phyloP scores from a whole-genome alignment of 164 flowering plant genomes.

The Dillenia suffruticosa region DNA sequence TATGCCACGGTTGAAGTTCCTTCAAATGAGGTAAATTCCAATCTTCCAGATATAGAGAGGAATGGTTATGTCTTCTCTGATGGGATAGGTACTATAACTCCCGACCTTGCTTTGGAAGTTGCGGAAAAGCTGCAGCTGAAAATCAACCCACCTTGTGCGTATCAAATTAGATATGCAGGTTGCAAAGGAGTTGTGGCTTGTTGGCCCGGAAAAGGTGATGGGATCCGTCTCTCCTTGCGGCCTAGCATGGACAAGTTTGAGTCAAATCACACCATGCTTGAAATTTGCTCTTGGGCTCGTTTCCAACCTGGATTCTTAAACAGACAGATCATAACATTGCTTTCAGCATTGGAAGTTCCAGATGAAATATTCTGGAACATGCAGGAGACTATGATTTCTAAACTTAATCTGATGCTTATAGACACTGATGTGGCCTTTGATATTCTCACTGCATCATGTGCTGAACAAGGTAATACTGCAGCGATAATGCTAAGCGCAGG shows the following conservation, averaged over 20 bases:
- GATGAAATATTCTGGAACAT: constrained; percentile 67
- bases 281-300: constrained; percentile 86
- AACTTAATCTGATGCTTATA: constrained; percentile 51
- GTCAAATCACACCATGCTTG: constrained; percentile 64
- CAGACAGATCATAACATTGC: constrained; percentile 78
- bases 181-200: constrained; percentile 90
- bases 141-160: constrained; percentile 66
- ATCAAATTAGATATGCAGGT: constrained; percentile 90
- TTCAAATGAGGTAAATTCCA: constrained; percentile 30
- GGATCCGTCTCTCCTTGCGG: constrained; percentile 53
- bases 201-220: constrained; percentile 68
- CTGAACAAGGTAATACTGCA: constrained; percentile 72
- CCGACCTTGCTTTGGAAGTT: constrained; percentile 77
- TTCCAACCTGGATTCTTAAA: constrained; percentile 95
- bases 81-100: constrained; percentile 83
- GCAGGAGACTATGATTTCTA: constrained; percentile 75
- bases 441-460: constrained; percentile 72
- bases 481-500: constrained; percentile 95
- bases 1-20: constrained; percentile 88
- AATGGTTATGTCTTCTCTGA: constrained; percentile 79
- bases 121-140: constrained; percentile 62
- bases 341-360: constrained; percentile 62
- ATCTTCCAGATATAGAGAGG: constrained; percentile 64
- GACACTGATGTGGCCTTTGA: constrained; percentile 78
- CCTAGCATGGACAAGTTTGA: constrained; percentile 83